Conservation (phyloP, 2,329 filamentous ascomycete species). For the Eurotiales sp. region DNA sequence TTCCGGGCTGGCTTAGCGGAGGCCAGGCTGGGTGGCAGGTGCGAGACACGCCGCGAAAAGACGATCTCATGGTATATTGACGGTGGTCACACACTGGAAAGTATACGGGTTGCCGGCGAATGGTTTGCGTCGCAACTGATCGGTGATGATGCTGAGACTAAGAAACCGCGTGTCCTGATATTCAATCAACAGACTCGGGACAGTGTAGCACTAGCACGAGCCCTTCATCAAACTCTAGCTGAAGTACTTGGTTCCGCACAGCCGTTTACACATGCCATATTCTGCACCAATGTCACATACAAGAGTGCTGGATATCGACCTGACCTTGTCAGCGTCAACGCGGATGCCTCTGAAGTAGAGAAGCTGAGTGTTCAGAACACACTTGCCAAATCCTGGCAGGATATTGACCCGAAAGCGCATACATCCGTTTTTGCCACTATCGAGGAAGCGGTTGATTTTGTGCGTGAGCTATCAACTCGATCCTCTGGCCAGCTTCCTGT, state of each 20-base stretch:
- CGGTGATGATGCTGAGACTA: conserved; percentile 32
- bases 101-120: conserved; percentile 67
- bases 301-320: conserved; percentile 58
- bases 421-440: conserved; percentile 63
- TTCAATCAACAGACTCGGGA: conserved; percentile 94
- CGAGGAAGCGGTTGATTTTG: conserved; percentile 62
- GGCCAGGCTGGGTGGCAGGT: conserved; percentile 70
- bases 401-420: conserved; percentile 49
- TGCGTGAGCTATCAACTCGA: conserved; percentile 45
- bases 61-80: conserved; percentile 75
- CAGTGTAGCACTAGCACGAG: conserved; percentile 60
- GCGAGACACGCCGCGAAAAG: conserved; percentile 61
- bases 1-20: conserved; percentile 63
- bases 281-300: conserved; percentile 74
- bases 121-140: conserved; percentile 66
- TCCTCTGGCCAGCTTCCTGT: conserved; percentile 41
- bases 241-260: conserved; percentile 35
- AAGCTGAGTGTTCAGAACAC: conserved; percentile 64
- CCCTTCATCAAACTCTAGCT: conserved; percentile 57
- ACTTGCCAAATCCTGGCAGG: conserved; percentile 60
- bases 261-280: conserved; percentile 70
- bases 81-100: conserved; percentile 83
- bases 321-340: conserved; percentile 61
- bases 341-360: conserved; percentile 55
- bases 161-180: conserved; percentile 60